Evolutionary conservation across 1,284 basidiomycete species (phyloP).

Genomic region (Mycosarcoma mackinlayi): DNA sequence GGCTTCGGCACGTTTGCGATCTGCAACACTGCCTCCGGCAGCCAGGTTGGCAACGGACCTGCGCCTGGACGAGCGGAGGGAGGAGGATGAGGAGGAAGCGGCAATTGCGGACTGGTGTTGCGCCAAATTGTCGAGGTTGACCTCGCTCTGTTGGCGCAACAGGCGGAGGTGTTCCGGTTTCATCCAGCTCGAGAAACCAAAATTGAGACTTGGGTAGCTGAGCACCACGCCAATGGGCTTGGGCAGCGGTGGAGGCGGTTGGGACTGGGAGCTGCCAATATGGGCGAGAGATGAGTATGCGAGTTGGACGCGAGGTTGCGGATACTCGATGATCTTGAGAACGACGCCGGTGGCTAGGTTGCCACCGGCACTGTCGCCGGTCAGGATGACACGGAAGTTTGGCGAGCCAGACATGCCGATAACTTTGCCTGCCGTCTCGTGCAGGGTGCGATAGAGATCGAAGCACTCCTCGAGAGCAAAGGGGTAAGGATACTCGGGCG

Average conservation of each 20-base stretch:
- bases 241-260: conserved; percentile 67
- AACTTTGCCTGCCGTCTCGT: conserved; percentile 80
- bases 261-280: conserved; percentile 5
- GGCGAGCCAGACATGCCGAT: conserved; percentile 77
- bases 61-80: conserved; percentile 19
- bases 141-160: conserved; percentile 73
- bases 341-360: conserved; percentile 55
- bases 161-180: conserved; percentile 84
- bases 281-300: conserved; percentile 42
- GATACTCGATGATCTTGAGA: conserved; percentile 62
- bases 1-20: conserved; percentile 33
- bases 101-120: conserved; percentile 22
- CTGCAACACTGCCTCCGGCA: conserved; percentile 9
- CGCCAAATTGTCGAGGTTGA: conserved; percentile 54
- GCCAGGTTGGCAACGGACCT: conserved; percentile 36
- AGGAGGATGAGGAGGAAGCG: conserved; percentile 17
- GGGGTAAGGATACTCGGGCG: conserved; percentile 75
- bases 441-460: conserved; percentile 84
- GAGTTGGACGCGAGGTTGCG: conserved; percentile 56
- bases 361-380: conserved; percentile 61
- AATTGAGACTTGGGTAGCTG: conserved; percentile 80
- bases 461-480: conserved; percentile 90
- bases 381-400: conserved; percentile 56
- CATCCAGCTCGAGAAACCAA: conserved; percentile 95
- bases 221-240: conserved; percentile 84